These are phyloP conservation scores for Tetradesmus lagerheimii DNA, from an alignment of 139 green algal genomes.

Conservation along the genomic window DNA sequence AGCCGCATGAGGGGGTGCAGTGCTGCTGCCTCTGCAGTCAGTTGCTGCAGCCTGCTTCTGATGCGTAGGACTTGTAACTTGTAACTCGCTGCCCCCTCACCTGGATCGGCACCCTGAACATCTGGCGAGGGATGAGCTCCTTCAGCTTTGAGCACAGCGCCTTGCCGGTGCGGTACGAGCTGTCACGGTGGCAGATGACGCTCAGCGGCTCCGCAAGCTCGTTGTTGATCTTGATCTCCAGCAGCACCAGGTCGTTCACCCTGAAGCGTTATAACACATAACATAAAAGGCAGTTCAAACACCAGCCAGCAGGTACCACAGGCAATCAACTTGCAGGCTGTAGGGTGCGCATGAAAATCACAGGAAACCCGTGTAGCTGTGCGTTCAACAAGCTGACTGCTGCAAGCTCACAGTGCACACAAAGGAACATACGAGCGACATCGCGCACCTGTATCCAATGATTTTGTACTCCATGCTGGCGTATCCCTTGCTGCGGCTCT, in stretches of 20 bases:
- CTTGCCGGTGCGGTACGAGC: slow-evolving; percentile 46
- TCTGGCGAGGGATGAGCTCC: slow-evolving; percentile 95
- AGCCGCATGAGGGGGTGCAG: too few relatives aligned
- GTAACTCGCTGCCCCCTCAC: slow-evolving; percentile 7
- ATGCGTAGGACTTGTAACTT: too few relatives aligned
- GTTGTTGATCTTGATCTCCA: slow-evolving; percentile 94
- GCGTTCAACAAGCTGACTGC: too few relatives aligned
- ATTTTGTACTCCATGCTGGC: slow-evolving; percentile 97
- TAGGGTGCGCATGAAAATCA: too few relatives aligned
- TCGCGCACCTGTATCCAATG: slow-evolving; percentile 76
- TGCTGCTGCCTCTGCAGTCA: too few relatives aligned
- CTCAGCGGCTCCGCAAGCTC: slow-evolving; percentile 90
- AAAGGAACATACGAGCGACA: too few relatives aligned
- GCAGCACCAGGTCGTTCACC: slow-evolving; percentile 90
- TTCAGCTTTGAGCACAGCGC: slow-evolving; percentile 92
- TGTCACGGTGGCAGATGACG: slow-evolving; percentile 85
- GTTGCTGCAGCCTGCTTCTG: too few relatives aligned
- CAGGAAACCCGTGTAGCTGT: too few relatives aligned
- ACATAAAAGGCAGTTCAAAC: too few relatives aligned
- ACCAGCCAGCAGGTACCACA: too few relatives aligned
- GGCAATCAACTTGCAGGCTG: too few relatives aligned
- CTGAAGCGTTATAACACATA: slow-evolving; percentile 50
- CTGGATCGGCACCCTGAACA: slow-evolving; percentile 88
- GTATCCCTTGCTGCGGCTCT: slow-evolving; percentile 93
- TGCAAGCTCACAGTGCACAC: too few relatives aligned